Evolutionary conservation across 306 rosid genomes (phyloP), one percentile per base, ranked within the genome.

Genomic region (Albizia julibrissin): DNA sequence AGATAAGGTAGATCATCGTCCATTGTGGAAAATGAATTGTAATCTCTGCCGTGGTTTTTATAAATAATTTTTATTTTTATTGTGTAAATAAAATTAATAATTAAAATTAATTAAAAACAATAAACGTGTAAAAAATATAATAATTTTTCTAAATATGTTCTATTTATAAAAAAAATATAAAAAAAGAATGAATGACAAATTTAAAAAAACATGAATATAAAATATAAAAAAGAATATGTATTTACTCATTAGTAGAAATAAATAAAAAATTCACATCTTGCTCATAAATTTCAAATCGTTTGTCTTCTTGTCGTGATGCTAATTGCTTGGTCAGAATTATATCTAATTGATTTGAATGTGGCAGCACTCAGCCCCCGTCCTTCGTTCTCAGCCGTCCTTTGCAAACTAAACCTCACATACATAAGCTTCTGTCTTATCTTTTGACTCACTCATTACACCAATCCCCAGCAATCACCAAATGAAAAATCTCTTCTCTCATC

Each of bases 21-120:
- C 34, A 11, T 72, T 40, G 76, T 26, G 42, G 58, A 72, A 47
- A 15, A 46, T 72, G 34, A 10, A 73, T 49, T 49, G 1, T n/a
- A 1, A 0, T 37, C 40, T 8, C 8, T 37, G 1, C 8, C 0
- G 8, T 37, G 0, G 0, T 37, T 5, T 6, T 37, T 37, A 37
- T 6, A 37, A 6, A 1, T 37, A 37, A 37, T 0, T 37, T 37
- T 37, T 37, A 37, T 37, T 37, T 6, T 37, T 37, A 6, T 37
- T 37, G 6, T 34, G 7, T 34, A 5, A 34, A 34, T 4, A 1
- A 1, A 5, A 34, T 0, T 34, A 5, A 6, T 1, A 1, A 0
- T 37, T 37, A 37, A 6, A 1, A 6, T 37, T 37, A 37, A 1
- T 37, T 37, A 37, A 37, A 37, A 37, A 37, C 4, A 6, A 37